Evolutionary conservation across 2,329 filamentous ascomycete genomes (phyloP).

Genomic region (Nannizziopsis barbatae): DNA sequence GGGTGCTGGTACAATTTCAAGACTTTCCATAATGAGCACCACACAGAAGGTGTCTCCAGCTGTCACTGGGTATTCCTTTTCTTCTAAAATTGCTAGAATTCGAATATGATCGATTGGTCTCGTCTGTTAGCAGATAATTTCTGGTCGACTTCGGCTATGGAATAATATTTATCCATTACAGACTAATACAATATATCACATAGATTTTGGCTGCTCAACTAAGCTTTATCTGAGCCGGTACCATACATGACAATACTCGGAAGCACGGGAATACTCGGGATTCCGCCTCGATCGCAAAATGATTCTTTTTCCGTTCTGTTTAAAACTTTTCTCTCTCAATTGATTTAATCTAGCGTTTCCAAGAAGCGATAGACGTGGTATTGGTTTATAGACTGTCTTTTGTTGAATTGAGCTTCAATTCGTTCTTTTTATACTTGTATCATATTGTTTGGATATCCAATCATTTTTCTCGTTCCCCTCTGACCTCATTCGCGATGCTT

Average conservation of each 20-base stretch:
- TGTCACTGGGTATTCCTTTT: no score
- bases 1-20: no score
- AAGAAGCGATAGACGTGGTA: slow-evolving; percentile 2
- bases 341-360: not conserved
- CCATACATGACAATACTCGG: not conserved
- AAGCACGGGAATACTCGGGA: slow-evolving; percentile 11
- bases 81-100: no score
- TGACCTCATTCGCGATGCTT: slow-evolving; percentile 5
- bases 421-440: not conserved
- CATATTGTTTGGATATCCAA: not conserved
- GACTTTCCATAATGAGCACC: no score
- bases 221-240: not conserved
- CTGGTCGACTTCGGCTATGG: no score
- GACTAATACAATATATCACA: not conserved
- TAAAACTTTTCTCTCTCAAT: slow-evolving; percentile 7
- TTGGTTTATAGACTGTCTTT: not conserved
- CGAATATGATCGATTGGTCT: no score
- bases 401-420: not conserved
- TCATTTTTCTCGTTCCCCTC: not conserved
- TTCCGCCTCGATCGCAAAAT: slow-evolving; percentile 4
- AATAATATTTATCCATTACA: not conserved
- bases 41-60: no score
- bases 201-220: not conserved
- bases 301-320: not conserved
- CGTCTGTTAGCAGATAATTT: no score